Evolutionary conservation across 1,284 basidiomycete genomes (phyloP), one percentile per base, ranked within the genome.

Genomic region (Ustilago vetiveriae): DNA sequence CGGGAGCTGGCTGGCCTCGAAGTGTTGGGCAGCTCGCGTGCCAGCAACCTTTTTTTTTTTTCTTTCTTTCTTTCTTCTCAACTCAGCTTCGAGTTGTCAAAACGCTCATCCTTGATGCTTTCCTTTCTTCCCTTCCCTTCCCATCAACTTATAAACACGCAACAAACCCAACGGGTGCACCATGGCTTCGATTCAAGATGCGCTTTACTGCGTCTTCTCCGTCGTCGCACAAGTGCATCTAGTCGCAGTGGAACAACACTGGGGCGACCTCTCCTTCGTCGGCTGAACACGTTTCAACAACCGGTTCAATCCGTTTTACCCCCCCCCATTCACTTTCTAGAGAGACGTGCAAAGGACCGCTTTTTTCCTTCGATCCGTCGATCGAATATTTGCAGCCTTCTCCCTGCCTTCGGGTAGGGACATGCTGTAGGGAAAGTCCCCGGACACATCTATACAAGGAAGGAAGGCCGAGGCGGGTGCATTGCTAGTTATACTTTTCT

Each of bases 381-480:
- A 29, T 29, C 27, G 27, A 35, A 35, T 16, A 6, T 62, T 71
- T 71, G 68, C 68, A 71, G 68, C 68, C 68, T 48, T 62, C 49
- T 56, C 19, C 30, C 51, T 17, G 14, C 32, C 33, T 33, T 24
- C 13, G 19, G 36, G 17, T n/a, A 27, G n/a, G 41, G 58, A 66
- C 68, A 71, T 50, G 68, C 68, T 71, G 68, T 66, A 71, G 68
- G 68, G 68, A 71, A 71, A 71, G 68, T 71, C 68, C 68, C 68
- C 68, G 68, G 68, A 71, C 68, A 70, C 67, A 70, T 65, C 67
- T 64, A 7, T 9, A 27, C 19, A 24, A 17, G 26, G 38, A 49
- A 37, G 35, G 47, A 14, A 42, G 29, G 23, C 30, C 22, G 7
- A 17, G 35, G 24, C 62, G 62, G 41, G 30, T 38, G 24, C 56